A percentile compares a stretch with the other conserved stretches of the same genome.
These are phyloP conservation scores for Alternaria panax DNA, from an alignment of 2,329 filamentous ascomycete genomes.

Conservation along the genomic window DNA sequence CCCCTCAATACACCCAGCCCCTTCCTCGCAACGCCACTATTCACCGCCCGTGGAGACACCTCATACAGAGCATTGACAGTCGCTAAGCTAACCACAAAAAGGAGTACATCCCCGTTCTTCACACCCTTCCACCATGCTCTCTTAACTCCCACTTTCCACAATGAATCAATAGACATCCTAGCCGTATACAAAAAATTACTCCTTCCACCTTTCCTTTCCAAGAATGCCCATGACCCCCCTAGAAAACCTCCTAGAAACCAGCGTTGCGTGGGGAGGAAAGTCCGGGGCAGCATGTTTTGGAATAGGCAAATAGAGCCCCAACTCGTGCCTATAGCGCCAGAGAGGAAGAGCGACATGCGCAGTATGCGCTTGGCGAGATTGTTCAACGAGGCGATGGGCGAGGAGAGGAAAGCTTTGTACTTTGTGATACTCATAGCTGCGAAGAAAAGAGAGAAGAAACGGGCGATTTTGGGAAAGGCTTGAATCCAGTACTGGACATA, in stretches of 20 bases:
- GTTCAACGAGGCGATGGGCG: conserved; percentile 73
- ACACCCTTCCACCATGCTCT: conserved; percentile 85
- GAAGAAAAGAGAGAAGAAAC: conserved; percentile 79
- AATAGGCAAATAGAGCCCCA: conserved; percentile 94
- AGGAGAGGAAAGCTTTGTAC: conserved; percentile 71
- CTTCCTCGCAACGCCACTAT: conserved; percentile 73
- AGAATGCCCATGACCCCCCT: conserved; percentile 83
- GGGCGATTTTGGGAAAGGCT: conserved; percentile 79
- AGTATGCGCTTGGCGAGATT: conserved; percentile 72
- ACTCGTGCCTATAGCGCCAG: conserved; percentile 81
- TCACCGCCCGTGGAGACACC: conserved; percentile 70
- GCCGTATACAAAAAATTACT: conserved; percentile 80
- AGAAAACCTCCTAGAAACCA: conserved; percentile 90
- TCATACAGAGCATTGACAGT: conserved; percentile 81
- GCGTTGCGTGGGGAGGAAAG: conserved; percentile 78
- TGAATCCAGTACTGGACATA: conserved; percentile 87
- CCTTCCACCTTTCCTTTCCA: conserved; percentile 67
- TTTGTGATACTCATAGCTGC: conserved; percentile 73
- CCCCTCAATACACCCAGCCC: conserved; percentile 76
- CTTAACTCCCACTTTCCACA: conserved; percentile 96
- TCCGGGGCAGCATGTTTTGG: conserved; percentile 77
- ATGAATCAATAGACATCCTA: conserved; percentile 77
- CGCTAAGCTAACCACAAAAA: conserved; percentile 82
- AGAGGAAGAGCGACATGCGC: conserved; percentile 77
- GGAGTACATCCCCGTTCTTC: conserved; percentile 80